Evolutionary conservation across 2,329 filamentous ascomycete genomes (phyloP).

Genomic region (Xylariaceae sp.): DNA sequence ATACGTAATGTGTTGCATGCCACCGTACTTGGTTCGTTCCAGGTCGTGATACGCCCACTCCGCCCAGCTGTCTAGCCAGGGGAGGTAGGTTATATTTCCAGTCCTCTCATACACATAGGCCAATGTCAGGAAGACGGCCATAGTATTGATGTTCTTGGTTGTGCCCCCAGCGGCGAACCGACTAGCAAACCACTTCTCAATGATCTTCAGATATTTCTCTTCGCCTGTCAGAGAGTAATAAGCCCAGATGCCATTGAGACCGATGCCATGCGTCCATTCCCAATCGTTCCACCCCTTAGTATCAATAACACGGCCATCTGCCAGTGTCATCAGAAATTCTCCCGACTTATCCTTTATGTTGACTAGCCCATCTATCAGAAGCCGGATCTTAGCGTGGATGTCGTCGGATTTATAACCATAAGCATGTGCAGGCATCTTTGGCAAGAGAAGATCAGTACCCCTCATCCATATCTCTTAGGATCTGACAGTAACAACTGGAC

Average conservation of each 20-base stretch:
- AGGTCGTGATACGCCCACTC: constrained; percentile 84
- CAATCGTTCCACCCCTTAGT: constrained; percentile 85
- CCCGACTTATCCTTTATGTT: constrained; percentile 79
- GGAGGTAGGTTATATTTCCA: constrained; percentile 69
- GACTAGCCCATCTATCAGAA: constrained; percentile 75
- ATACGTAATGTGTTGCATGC: constrained; percentile 80
- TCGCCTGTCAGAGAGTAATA: constrained; percentile 77
- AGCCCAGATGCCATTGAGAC: constrained; percentile 81
- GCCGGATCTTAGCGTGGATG: constrained; percentile 62
- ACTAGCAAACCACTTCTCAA: constrained; percentile 74
- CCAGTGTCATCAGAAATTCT: constrained; percentile 72
- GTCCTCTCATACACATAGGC: constrained; percentile 81
- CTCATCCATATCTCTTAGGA: no score
- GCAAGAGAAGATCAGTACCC: background rate
- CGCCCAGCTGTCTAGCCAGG: constrained; percentile 81
- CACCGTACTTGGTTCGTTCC: constrained; percentile 70
- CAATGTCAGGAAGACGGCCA: constrained; percentile 78
- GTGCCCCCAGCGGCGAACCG: constrained; percentile 74
- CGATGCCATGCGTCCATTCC: constrained; percentile 84
- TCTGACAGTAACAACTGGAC: no score
- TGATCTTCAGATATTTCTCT: constrained; percentile 64
- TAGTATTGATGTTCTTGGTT: constrained; percentile 86
- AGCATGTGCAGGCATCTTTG: constrained; percentile 49
- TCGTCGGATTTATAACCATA: constrained; percentile 54
- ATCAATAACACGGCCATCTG: constrained; percentile 78